A percentile compares a stretch with the other conserved stretches of the same genome.
Conservation (phyloP, 2,329 filamentous ascomycete species). For the Colletotrichum eremochloae region DNA sequence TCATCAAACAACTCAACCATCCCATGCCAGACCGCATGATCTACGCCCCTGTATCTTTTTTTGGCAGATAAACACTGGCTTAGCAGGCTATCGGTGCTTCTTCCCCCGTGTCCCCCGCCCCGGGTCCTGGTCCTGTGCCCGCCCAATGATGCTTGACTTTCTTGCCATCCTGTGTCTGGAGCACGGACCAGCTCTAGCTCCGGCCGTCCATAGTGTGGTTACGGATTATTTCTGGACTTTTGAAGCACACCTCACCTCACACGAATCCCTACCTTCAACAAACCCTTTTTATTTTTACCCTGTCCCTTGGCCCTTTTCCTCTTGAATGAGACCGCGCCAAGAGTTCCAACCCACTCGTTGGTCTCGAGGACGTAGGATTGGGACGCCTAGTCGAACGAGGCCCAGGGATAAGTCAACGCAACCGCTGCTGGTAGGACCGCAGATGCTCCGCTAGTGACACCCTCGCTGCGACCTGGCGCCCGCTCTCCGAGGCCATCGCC, state of each 20-base stretch:
- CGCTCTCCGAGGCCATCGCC: constrained; percentile 34
- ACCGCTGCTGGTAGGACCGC: constrained; percentile 1
- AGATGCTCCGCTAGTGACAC: constrained; percentile 36
- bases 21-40: constrained; percentile 27
- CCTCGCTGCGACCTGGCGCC: constrained; percentile 34
- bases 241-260: constrained; percentile 29
- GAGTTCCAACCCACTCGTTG: constrained; percentile 1
- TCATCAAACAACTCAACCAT: constrained; percentile 17
- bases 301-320: constrained; percentile 3
- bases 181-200: constrained; percentile 32
- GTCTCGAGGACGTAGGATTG: constrained; percentile 25
- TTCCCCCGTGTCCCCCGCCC: constrained; percentile 8
- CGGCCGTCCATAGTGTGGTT: constrained; percentile 16
- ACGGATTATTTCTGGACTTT: constrained; percentile 34
- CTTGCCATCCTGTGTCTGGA: constrained; percentile 10
- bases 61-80: neutral
- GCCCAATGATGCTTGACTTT: constrained; percentile 24
- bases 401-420: neutral
- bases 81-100: constrained; percentile 15
- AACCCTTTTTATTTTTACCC: neutral
- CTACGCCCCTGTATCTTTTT: neutral
- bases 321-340: constrained; percentile 32
- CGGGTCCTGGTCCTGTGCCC: constrained; percentile 6
- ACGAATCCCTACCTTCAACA: constrained; percentile 28
- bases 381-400: constrained; percentile 11